Evolutionary conservation across 2,329 filamentous ascomycete genomes (phyloP).

Genomic region (Diplocarpon mali): DNA sequence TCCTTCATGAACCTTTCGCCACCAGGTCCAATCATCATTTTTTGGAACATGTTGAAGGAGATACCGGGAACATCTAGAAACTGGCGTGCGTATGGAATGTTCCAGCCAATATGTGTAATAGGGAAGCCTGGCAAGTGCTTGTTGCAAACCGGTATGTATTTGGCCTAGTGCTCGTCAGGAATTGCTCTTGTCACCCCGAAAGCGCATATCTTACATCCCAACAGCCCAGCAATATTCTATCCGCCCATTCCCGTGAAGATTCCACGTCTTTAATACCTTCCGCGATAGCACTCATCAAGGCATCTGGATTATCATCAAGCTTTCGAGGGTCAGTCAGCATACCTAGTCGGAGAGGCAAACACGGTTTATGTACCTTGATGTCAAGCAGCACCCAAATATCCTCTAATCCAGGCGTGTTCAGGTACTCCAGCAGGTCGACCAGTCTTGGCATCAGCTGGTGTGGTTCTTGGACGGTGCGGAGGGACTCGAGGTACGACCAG

Average conservation of each 20-base stretch:
- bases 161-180: constrained; percentile 34
- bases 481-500: constrained; percentile 59
- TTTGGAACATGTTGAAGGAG: constrained; percentile 68
- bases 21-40: constrained; percentile 54
- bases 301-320: constrained; percentile 58
- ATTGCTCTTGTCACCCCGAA: not conserved
- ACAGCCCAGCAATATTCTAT: constrained; percentile 67
- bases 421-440: constrained; percentile 59
- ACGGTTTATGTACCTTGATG: constrained; percentile 55
- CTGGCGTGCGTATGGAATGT: constrained; percentile 48
- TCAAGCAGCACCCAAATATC: constrained; percentile 75
- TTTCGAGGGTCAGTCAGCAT: constrained; percentile 24
- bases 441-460: constrained; percentile 64
- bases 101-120: constrained; percentile 57
- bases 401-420: constrained; percentile 53
- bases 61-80: constrained; percentile 59
- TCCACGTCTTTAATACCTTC: constrained; percentile 47
- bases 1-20: constrained; percentile 57
- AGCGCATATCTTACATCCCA: constrained; percentile 51
- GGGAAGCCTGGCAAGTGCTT: constrained; percentile 51
- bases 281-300: constrained; percentile 60
- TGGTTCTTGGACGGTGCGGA: constrained; percentile 58
- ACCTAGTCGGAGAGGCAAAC: not conserved
- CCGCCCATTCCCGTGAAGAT: constrained; percentile 49
- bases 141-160: constrained; percentile 54